Conservation (phyloP, 352 stramenopile genomes). For the Phytophthora fragariae region DNA sequence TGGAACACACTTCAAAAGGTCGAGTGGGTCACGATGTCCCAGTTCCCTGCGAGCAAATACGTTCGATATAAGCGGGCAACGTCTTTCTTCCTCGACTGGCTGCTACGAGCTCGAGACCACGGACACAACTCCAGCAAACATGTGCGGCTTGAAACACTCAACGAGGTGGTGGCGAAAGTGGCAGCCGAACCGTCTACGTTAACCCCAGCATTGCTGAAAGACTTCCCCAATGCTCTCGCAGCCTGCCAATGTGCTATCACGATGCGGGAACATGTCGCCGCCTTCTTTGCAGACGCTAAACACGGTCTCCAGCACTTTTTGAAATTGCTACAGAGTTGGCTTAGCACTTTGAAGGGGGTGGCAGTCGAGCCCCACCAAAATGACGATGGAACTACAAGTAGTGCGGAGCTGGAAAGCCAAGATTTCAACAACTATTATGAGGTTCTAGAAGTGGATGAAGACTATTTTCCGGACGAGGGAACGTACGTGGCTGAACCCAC, state of each 20-base stretch:
- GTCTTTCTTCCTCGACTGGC: constrained; percentile 10
- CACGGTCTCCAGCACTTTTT: constrained; percentile 14
- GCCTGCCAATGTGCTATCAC: constrained; percentile 31
- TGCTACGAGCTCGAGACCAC: background rate
- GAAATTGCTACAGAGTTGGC: constrained; percentile 9
- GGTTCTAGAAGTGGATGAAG: constrained; percentile 7
- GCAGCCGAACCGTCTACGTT: constrained; percentile 7
- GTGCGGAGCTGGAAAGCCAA: background rate
- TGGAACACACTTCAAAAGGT: background rate
- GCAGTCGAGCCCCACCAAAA: background rate
- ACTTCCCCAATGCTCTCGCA: constrained; percentile 24
- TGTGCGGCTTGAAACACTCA: background rate
- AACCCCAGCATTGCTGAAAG: constrained; percentile 7
- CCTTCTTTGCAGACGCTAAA: constrained; percentile 23
- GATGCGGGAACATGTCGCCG: constrained; percentile 22
- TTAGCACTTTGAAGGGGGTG: background rate
- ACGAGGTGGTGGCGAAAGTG: constrained; percentile 13
- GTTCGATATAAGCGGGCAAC: constrained; percentile 19
- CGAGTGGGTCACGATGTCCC: background rate
- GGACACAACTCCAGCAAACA: no score
- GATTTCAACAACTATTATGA: constrained; percentile 35
- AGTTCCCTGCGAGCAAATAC: constrained; percentile 14
- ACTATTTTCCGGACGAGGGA: constrained; percentile 10
- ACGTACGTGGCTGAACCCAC: background rate
- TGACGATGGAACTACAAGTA: background rate